Percentiles rank a stretch among this genome's conserved stretches.
phyloP scores from a whole-genome alignment of 169 alveolate genomes.

The Cryptosporidium parvum region DNA sequence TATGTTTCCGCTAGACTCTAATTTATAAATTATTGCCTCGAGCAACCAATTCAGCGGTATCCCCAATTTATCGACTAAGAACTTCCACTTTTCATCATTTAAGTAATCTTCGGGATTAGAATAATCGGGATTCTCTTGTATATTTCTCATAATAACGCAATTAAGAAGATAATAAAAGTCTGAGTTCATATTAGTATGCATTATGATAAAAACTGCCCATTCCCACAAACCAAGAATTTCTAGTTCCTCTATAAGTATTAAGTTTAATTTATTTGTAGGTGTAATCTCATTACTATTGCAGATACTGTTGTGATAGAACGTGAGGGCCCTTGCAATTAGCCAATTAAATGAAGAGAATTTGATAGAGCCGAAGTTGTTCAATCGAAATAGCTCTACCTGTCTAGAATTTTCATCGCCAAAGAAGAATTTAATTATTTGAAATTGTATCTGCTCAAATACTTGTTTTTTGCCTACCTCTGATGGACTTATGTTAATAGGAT shows the following conservation, averaged over 20 bases:
- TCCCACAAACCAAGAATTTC: conserved; percentile 65
- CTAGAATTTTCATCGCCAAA: neutral
- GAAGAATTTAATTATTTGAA: conserved; percentile 29
- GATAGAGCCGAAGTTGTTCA: neutral
- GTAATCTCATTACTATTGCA: neutral
- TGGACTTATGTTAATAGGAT: neutral
- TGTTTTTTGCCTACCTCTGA: neutral
- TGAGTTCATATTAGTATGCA: neutral
- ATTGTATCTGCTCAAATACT: conserved; percentile 23
- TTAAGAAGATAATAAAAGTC: neutral
- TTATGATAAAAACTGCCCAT: conserved; percentile 46
- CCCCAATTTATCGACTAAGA: conserved; percentile 9
- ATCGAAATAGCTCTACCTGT: neutral
- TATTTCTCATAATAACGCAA: conserved; percentile 36
- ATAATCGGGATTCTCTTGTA: conserved; percentile 5
- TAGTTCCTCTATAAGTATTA: conserved; percentile 37
- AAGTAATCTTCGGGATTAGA: conserved; percentile 25
- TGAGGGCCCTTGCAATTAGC: conserved; percentile 23
- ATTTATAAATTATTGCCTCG: conserved; percentile 53
- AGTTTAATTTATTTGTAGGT: conserved; percentile 17
- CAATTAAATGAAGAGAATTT: conserved; percentile 17
- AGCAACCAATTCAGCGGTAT: conserved; percentile 39
- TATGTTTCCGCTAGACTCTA: conserved; percentile 12
- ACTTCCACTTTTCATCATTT: conserved; percentile 29
- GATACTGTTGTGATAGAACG: neutral